phyloP scores from a whole-genome alignment of 345 rosid genomes.

The Triadica sebifera region DNA sequence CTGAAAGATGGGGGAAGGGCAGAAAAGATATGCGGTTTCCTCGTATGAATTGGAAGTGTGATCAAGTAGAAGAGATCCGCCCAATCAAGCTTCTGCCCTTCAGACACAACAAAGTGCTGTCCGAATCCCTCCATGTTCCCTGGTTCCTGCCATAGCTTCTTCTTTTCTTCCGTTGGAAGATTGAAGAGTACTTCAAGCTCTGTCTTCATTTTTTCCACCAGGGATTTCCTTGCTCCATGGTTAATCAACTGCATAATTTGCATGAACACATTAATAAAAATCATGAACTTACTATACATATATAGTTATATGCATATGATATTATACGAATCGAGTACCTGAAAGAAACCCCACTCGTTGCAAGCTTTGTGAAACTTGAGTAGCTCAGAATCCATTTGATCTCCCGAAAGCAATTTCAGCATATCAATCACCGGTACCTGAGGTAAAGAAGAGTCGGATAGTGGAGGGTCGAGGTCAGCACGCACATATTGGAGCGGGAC shows the following conservation, averaged over 20 bases:
- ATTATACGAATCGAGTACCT: not conserved
- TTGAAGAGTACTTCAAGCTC: not conserved
- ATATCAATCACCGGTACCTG: slow-evolving; percentile 1
- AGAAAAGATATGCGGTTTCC: not conserved
- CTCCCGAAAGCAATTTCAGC: slow-evolving; percentile 6
- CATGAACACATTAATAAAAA: not conserved
- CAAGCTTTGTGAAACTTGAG: slow-evolving; percentile 10
- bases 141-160: slow-evolving; percentile 6
- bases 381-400: not conserved
- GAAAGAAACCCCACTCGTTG: slow-evolving; percentile 23
- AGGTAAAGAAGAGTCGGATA: not conserved
- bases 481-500: slow-evolving; percentile 8
- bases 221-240: not conserved
- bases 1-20: not conserved
- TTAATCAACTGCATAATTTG: not conserved
- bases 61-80: not conserved
- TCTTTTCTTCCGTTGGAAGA: slow-evolving; percentile 7
- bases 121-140: slow-evolving; percentile 8
- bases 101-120: slow-evolving; percentile 12
- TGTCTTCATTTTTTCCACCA: slow-evolving; percentile 3
- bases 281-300: not conserved
- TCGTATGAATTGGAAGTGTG: not conserved
- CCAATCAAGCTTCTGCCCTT: slow-evolving; percentile 10
- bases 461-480: not conserved
- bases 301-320: not conserved